Evolutionary conservation across 192 early-diverging fungal genomes (phyloP), one percentile per base, ranked within the genome.

Genomic region (Chytriomyces confervae): DNA sequence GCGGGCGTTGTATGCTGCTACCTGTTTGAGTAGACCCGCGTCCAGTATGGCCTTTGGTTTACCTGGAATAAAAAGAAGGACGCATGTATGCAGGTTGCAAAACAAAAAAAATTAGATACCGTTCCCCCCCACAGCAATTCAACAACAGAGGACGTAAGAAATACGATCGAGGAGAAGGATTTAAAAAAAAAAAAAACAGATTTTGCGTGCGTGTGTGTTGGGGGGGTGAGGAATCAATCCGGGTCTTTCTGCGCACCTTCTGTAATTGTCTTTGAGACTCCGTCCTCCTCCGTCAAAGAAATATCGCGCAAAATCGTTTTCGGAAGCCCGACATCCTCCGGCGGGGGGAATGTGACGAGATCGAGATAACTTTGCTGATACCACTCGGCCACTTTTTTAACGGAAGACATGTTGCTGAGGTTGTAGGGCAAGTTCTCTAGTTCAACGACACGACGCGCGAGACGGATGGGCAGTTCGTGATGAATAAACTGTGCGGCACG

Each of bases 371-470:
- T 94, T 65, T 96, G 94, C 46, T 94, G 92, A 83, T 98, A 98
- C 97, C 95, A 96, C 79, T 95, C 88, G 81, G 96, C 95, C 45
- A 98, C 97, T n/a, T 90, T 88, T 50, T 90, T 79, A 66, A 98
- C 93, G 29, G 93, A 94, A 9, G 92, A 93, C 97, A 97, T 98
- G 51, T 95, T 87, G 69, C 89, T 91, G 47, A 98, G 87, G 47
- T 89, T 88, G 69, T 95, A 89, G 0, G 96, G 96, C 23, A 97
- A 81, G 71, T 92, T 89, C 62, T 98, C 97, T 36, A 98, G 89
- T 84, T 98, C 97, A 24, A 97, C 95, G 50, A 96, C 95, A 23
- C 97, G 89, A 77, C 96, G 94, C 0, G 97, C 95, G 9, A 98
- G 81, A 10, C 97, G 92, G 74, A 98, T 93, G 10, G 95, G 97